These are phyloP conservation scores for Coemansia sp. DNA, from an alignment of 192 early-diverging fungal species.

Conservation along the genomic window DNA sequence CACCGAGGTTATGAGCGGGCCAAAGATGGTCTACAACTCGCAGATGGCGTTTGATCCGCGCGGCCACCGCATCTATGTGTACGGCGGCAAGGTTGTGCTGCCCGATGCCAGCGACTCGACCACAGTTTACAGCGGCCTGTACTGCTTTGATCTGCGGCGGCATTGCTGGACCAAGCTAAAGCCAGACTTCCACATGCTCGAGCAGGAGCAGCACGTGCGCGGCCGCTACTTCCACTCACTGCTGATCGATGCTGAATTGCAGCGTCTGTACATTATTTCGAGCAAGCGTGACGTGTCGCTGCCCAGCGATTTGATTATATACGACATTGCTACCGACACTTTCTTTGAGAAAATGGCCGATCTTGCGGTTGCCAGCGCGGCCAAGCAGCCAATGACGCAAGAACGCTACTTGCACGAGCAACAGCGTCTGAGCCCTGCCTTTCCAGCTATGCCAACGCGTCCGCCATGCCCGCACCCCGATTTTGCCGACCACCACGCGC, in stretches of 20 bases:
- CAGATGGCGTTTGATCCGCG: constrained; percentile 87
- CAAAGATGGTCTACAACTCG: constrained; percentile 86
- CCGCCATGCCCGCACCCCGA: constrained; percentile 20
- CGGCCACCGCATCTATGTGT: constrained; percentile 75
- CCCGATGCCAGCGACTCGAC: constrained; percentile 60
- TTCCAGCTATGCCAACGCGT: constrained; percentile 7
- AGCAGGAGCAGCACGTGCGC: constrained; percentile 65
- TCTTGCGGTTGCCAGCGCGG: constrained; percentile 9
- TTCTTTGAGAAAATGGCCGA: constrained; percentile 65
- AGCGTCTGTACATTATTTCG: constrained; percentile 84
- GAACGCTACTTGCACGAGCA: constrained; percentile 35
- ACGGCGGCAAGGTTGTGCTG: constrained; percentile 79
- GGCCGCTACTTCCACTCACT: constrained; percentile 89
- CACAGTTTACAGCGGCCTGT: constrained; percentile 83
- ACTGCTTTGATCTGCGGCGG: constrained; percentile 68
- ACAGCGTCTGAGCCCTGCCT: constrained; percentile 21
- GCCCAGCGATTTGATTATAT: constrained; percentile 78
- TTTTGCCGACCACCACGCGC: constrained; percentile 16
- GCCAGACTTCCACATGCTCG: constrained; percentile 58
- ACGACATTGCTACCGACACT: constrained; percentile 75
- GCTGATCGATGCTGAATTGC: constrained; percentile 71
- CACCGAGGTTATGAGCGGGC: constrained; percentile 83
- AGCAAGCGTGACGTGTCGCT: constrained; percentile 83
- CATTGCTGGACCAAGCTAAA: constrained; percentile 76
- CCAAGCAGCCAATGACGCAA: constrained; percentile 40